These are phyloP conservation scores for Polytrichum commune DNA, from an alignment of 225 moss, liverwort and hornwort species.

Conservation along the genomic window DNA sequence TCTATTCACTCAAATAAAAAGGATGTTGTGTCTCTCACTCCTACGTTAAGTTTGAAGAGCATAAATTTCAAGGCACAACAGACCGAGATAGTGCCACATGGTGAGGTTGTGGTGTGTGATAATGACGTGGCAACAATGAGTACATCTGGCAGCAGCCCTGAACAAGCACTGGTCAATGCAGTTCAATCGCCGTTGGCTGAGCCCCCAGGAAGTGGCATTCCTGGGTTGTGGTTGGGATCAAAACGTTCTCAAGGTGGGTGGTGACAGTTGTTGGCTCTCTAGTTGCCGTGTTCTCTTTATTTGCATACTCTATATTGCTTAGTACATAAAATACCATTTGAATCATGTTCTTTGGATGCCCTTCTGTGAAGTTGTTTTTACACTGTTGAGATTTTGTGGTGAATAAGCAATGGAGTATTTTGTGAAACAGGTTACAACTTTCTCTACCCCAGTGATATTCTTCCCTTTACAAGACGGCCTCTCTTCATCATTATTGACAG, in stretches of 20 bases:
- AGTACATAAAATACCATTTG: too few relatives aligned
- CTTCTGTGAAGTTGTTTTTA: too few relatives aligned
- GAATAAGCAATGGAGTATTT: neutral
- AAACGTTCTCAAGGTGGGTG: conserved; percentile 63
- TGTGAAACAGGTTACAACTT: conserved; percentile 64
- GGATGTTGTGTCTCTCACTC: conserved; percentile 49
- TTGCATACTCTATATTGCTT: too few relatives aligned
- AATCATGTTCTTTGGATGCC: too few relatives aligned
- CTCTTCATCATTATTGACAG: conserved; percentile 90
- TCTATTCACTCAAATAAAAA: conserved; percentile 36
- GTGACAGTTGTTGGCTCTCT: too few relatives aligned
- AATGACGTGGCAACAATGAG: conserved; percentile 38
- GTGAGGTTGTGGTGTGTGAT: conserved; percentile 39
- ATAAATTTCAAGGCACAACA: conserved; percentile 23
- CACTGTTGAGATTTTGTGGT: neutral
- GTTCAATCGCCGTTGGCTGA: conserved; percentile 22
- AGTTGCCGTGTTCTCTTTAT: too few relatives aligned
- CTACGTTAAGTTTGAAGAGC: conserved; percentile 54
- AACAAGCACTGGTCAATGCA: conserved; percentile 16
- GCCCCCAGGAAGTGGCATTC: conserved; percentile 34
- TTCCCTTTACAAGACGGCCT: conserved; percentile 96
- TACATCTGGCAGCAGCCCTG: conserved; percentile 30
- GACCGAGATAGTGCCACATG: conserved; percentile 30
- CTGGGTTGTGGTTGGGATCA: conserved; percentile 88
- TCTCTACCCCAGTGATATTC: conserved; percentile 88